Evolutionary conservation across 163 green algal genomes (phyloP).

Genomic region (Scenedesmus sp.): DNA sequence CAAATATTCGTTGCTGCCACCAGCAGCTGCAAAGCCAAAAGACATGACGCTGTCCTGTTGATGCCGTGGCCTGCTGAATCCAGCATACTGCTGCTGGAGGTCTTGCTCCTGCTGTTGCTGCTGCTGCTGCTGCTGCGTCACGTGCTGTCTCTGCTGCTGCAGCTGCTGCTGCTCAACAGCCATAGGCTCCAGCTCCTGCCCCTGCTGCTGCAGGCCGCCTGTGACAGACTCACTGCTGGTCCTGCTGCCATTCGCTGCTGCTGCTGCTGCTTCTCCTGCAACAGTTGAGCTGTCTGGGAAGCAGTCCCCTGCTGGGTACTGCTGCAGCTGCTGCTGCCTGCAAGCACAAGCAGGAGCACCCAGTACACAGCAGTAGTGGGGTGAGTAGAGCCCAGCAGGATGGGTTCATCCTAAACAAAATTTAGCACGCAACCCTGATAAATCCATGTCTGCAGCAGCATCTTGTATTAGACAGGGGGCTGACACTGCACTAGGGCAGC

Average conservation of each 20-base stretch:
- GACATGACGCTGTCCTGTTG: not conserved
- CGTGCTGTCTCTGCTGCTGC: not conserved
- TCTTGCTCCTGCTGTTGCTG: not conserved
- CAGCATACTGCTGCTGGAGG: not conserved
- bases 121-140: not conserved
- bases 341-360: not conserved
- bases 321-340: slow-evolving; percentile 22
- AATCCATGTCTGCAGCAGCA: too few relatives aligned
- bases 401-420: too few relatives aligned
- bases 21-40: not conserved
- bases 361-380: not conserved
- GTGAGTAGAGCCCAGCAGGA: too few relatives aligned
- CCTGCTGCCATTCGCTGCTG: not conserved
- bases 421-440: too few relatives aligned
- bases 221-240: not conserved
- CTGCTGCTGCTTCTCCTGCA: slow-evolving; percentile 21
- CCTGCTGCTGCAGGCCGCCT: slow-evolving; percentile 13
- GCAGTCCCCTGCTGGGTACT: not conserved
- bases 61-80: not conserved
- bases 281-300: not conserved
- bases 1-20: not conserved
- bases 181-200: not conserved
- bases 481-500: too few relatives aligned
- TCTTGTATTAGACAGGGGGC: too few relatives aligned
- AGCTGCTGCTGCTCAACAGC: not conserved